Evolutionary conservation across 2,329 filamentous ascomycete genomes (phyloP).

Genomic region (Magnaporthales sp.): DNA sequence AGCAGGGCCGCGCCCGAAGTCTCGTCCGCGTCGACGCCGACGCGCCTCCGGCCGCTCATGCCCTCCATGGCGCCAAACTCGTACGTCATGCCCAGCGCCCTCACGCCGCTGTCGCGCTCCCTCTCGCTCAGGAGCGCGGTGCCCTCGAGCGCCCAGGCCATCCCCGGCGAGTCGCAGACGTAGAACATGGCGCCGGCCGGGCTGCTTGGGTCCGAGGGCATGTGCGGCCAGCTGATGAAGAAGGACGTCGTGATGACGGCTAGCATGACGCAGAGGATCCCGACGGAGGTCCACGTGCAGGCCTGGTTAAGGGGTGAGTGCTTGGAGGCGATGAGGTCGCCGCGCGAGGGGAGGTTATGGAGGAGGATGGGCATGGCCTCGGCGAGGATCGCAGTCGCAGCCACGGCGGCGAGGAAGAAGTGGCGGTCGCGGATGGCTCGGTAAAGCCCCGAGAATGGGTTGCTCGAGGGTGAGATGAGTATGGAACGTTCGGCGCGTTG

Average conservation of each 20-base stretch:
- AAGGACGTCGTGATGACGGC: conserved; percentile 23
- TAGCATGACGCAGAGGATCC: conserved; percentile 26
- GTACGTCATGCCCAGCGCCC: conserved; percentile 20
- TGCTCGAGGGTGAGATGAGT: conserved; percentile 21
- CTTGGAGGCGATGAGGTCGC: conserved; percentile 16
- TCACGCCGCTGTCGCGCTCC: conserved; percentile 21
- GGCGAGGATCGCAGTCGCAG: conserved; percentile 23
- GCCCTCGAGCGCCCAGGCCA: conserved; percentile 22
- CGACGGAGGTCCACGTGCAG: conserved; percentile 23
- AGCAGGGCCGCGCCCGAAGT: not conserved
- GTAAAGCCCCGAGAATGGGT: conserved; percentile 23
- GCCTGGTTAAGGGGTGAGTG: conserved; percentile 21
- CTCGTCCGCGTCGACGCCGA: conserved; percentile 18
- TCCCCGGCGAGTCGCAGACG: conserved; percentile 21
- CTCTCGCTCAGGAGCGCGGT: conserved; percentile 16
- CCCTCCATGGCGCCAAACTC: conserved; percentile 23
- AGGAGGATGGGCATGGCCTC: conserved; percentile 29
- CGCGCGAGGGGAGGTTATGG: conserved; percentile 26
- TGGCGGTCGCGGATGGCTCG: conserved; percentile 24
- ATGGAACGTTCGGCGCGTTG: conserved; percentile 22
- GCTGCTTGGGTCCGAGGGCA: conserved; percentile 26
- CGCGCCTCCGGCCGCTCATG: conserved; percentile 14
- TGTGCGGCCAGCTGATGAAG: conserved; percentile 23
- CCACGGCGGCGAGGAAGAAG: conserved; percentile 22
- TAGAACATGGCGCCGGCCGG: conserved; percentile 27